Conservation (phyloP, 176 grass and related monocot species). For the Raddia guianensis region DNA sequence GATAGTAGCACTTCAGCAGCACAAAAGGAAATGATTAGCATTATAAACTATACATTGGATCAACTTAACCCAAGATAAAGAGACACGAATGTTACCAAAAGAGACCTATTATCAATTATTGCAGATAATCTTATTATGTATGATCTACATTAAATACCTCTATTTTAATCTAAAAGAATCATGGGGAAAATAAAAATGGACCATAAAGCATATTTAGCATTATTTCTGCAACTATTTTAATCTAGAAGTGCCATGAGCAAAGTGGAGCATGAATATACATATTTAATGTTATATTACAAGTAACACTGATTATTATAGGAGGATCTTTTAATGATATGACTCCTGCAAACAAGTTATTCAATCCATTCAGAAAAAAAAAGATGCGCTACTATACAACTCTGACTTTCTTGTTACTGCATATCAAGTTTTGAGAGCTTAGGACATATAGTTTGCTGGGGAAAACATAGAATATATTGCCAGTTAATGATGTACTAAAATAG, state of each 20-base stretch:
- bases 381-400: not conserved
- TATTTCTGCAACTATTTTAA: not conserved
- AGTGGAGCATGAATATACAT: not conserved
- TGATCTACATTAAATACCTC: not conserved
- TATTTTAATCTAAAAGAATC: not conserved
- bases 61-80: not conserved
- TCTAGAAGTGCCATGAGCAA: not conserved
- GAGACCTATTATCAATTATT: not conserved
- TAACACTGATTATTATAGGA: not conserved
- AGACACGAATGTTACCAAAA: not conserved
- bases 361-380: not conserved
- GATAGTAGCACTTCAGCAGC: not conserved
- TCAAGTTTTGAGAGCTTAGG: not conserved
- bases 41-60: not conserved
- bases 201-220: not conserved
- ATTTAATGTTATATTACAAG: not conserved
- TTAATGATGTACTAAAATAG: not conserved
- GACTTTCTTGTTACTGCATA: too few species aligned
- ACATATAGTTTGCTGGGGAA: not conserved
- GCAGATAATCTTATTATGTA: not conserved
- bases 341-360: not conserved
- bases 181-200: not conserved
- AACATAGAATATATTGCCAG: not conserved
- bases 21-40: not conserved
- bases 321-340: not conserved